A percentile compares a stretch with the other conserved stretches of the same genome.
Conservation (phyloP, 139 green algal genomes). For the Chlorella ohadii region DNA sequence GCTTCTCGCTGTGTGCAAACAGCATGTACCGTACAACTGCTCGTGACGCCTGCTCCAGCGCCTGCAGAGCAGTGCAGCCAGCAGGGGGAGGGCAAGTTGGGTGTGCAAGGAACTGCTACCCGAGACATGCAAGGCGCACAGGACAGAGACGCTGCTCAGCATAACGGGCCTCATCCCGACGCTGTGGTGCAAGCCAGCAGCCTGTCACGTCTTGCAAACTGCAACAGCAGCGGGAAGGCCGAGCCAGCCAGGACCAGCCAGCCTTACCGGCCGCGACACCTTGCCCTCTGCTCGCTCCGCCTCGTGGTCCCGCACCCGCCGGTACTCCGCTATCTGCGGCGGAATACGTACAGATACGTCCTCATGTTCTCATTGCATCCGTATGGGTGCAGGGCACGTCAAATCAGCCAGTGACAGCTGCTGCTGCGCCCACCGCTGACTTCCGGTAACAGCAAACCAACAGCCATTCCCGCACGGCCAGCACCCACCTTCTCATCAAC, state of each 20-base stretch:
- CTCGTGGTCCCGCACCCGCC: neutral
- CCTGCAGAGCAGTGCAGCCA: neutral
- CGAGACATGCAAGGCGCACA: no score
- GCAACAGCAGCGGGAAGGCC: neutral
- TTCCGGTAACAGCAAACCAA: no score
- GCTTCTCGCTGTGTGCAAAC: constrained; percentile 38
- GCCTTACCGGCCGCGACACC: neutral
- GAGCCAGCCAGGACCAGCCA: neutral
- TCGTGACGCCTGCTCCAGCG: constrained; percentile 1
- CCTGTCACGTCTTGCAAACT: neutral
- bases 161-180: no score
- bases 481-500: neutral
- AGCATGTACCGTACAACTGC: constrained; percentile 40
- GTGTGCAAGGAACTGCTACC: no score
- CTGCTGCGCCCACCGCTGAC: no score
- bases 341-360: no score
- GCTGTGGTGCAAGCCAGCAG: neutral
- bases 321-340: constrained; percentile 9
- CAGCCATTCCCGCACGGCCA: neutral
- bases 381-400: no score
- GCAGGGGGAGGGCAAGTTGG: no score
- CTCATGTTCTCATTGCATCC: no score
- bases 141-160: no score
- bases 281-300: neutral
- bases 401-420: neutral